Percentiles rank a stretch among this genome's conserved stretches.
These are phyloP conservation scores for Apophysomyces elegans DNA, from an alignment of 371 early-diverging fungal species.

Conservation along the genomic window DNA sequence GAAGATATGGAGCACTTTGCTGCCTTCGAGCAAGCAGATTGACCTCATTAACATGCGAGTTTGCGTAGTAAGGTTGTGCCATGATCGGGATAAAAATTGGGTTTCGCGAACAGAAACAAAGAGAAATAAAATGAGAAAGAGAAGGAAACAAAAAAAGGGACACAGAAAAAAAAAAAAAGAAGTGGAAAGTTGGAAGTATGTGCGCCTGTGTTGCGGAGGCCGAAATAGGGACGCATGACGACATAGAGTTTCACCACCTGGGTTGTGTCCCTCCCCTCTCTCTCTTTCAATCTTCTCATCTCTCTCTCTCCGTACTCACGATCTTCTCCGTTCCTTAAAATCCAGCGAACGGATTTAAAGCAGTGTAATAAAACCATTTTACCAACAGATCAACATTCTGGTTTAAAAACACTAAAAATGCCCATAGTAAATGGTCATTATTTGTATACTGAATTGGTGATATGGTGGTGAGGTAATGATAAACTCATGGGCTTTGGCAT, in stretches of 20 bases:
- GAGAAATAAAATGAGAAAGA: neutral
- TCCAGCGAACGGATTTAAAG: too few relatives aligned
- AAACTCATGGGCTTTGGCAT: too few relatives aligned
- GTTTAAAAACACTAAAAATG: too few relatives aligned
- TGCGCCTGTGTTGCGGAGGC: neutral
- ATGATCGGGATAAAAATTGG: neutral
- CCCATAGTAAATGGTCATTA: too few relatives aligned
- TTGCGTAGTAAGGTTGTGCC: conserved; percentile 9
- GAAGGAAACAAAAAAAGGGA: neutral
- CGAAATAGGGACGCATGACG: conserved; percentile 7
- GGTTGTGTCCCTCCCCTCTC: too few relatives aligned
- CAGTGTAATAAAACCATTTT: too few relatives aligned
- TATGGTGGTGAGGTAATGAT: too few relatives aligned
- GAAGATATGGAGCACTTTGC: conserved; percentile 35
- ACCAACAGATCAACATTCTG: too few relatives aligned
- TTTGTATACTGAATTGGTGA: too few relatives aligned
- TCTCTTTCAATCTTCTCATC: too few relatives aligned
- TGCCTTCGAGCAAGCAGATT: conserved; percentile 42
- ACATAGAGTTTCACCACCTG: conserved; percentile 3
- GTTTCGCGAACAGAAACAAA: neutral
- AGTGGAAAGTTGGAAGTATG: neutral
- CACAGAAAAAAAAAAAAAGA: neutral
- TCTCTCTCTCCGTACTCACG: too few relatives aligned
- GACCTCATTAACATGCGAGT: conserved; percentile 2
- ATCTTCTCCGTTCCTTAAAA: too few relatives aligned